phyloP scores from a whole-genome alignment of 148 eudicot genomes.

The Fagopyrum tataricum region DNA sequence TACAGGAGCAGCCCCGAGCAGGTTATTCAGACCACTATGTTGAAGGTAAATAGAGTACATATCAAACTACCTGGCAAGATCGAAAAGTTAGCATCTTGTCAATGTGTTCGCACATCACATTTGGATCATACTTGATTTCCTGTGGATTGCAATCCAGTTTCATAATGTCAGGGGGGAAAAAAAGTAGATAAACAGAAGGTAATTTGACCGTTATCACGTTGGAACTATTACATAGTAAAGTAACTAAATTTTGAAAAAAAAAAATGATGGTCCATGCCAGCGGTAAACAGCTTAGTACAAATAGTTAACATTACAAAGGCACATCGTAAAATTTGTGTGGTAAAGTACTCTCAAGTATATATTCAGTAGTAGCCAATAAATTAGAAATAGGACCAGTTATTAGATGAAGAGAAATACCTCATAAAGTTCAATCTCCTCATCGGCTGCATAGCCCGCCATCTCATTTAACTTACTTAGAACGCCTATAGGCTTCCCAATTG shows the following conservation, averaged over 20 bases:
- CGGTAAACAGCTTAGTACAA: not conserved
- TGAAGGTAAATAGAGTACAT: not conserved
- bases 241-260: not conserved
- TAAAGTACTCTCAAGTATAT: not conserved
- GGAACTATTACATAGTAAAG: not conserved
- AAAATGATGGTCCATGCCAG: not conserved
- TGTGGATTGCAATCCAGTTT: conserved; percentile 14
- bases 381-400: not conserved
- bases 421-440: conserved; percentile 28
- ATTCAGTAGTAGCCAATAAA: not conserved
- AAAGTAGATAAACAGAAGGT: not conserved
- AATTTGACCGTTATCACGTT: not conserved
- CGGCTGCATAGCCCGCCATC: conserved; percentile 31
- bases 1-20: conserved; percentile 9
- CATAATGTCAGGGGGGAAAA: not conserved
- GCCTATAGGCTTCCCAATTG: conserved; percentile 24
- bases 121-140: conserved; percentile 45
- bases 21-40: not conserved
- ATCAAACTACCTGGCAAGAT: conserved; percentile 31
- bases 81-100: conserved; percentile 35
- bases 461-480: conserved; percentile 25
- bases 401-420: conserved; percentile 22
- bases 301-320: not conserved
- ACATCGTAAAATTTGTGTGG: not conserved
- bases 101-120: conserved; percentile 40